Conservation (phyloP, 2,329 filamentous ascomycete genomes). For the Colletotrichum trifolii region DNA sequence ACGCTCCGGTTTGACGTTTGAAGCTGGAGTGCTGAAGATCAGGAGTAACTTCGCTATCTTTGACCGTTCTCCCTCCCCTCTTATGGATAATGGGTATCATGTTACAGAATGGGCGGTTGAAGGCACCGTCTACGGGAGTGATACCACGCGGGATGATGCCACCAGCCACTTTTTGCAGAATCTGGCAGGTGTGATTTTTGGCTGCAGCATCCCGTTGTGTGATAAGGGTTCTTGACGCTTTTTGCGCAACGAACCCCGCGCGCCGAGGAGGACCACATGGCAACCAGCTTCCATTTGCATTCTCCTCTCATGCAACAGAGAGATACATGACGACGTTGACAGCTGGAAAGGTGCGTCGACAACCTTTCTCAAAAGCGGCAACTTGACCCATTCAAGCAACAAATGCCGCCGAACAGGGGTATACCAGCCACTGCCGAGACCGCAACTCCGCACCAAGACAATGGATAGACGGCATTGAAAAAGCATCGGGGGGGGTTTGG, state of each 20-base stretch:
- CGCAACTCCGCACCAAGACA: background rate
- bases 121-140: background rate
- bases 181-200: slow-evolving; percentile 33
- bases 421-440: slow-evolving; percentile 19
- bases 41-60: background rate
- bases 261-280: background rate
- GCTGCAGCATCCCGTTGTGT: slow-evolving; percentile 8
- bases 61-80: background rate
- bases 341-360: background rate
- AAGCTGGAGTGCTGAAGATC: background rate
- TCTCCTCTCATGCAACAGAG: no score
- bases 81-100: slow-evolving; percentile 11
- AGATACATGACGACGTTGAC: background rate
- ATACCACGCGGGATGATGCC: background rate
- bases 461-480: background rate
- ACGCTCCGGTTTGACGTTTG: background rate
- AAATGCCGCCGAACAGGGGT: background rate
- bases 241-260: background rate
- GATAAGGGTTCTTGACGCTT: slow-evolving; percentile 5
- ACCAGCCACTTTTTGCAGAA: slow-evolving; percentile 27
- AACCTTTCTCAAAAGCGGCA: background rate
- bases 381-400: background rate
- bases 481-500: background rate
- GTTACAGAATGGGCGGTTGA: no score
- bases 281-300: background rate